These are phyloP conservation scores for Chondrus crispus DNA, from an alignment of 23 red algal genomes.

Conservation along the genomic window DNA sequence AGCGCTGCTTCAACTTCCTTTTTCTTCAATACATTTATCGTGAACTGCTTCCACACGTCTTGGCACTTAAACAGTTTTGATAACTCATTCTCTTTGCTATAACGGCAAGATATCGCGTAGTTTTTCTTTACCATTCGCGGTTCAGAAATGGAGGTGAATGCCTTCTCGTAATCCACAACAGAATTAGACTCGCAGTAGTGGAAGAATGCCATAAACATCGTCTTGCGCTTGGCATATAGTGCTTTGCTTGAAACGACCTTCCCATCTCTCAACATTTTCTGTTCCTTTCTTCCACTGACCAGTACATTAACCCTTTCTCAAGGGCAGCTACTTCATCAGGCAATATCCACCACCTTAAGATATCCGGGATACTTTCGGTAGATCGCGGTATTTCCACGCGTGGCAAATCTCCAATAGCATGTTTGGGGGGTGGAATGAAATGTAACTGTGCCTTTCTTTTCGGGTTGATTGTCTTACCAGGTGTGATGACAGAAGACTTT, in stretches of 20 bases:
- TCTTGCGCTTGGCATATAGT: not conserved
- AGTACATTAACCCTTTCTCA: not conserved
- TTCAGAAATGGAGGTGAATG: not conserved
- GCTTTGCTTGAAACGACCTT: not conserved
- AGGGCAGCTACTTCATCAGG: not conserved
- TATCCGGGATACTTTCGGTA: not conserved
- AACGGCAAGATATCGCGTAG: not conserved
- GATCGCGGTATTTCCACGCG: not conserved
- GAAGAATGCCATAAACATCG: not conserved
- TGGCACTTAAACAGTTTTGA: not conserved
- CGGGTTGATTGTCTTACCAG: no score
- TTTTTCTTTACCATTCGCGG: not conserved
- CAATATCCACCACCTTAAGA: not conserved
- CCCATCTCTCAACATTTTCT: not conserved
- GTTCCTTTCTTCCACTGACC: not conserved
- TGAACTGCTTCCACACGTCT: not conserved
- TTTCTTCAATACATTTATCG: no score
- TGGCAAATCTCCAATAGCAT: no score
- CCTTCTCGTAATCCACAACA: not conserved
- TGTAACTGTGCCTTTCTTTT: no score
- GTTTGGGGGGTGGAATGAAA: no score
- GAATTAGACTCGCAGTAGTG: not conserved
- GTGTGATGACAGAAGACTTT: no score
- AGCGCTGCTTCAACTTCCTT: no score
- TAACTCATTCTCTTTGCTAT: not conserved